These are phyloP conservation scores for Gentiana straminea DNA, from an alignment of 257 asterid genomes.

Conservation along the genomic window DNA sequence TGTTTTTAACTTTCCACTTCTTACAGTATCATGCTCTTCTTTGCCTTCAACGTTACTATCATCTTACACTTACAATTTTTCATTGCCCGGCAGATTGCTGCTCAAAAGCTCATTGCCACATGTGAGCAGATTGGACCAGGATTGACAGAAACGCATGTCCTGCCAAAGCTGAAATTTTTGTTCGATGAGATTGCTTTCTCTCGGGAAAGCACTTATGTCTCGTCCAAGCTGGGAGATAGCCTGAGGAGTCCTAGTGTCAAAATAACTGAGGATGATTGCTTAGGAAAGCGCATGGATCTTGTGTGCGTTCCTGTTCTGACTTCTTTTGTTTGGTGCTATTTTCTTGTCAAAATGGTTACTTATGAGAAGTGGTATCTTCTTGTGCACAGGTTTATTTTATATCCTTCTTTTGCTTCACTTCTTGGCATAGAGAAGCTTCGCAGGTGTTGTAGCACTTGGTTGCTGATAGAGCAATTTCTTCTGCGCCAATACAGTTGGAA, in stretches of 20 bases:
- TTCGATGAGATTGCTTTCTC: constrained; percentile 85
- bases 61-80: constrained; percentile 8
- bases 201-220: constrained; percentile 34
- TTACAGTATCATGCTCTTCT: background rate
- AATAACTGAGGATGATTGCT: constrained; percentile 34
- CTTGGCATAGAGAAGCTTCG: constrained; percentile 98
- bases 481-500: constrained; percentile 80
- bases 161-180: constrained; percentile 73
- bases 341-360: background rate
- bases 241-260: constrained; percentile 26
- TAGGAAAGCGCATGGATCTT: constrained; percentile 63
- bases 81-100: constrained; percentile 51
- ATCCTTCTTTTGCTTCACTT: constrained; percentile 83
- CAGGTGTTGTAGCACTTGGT: constrained; percentile 87
- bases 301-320: constrained; percentile 44
- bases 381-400: constrained; percentile 57
- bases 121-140: constrained; percentile 90
- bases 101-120: constrained; percentile 62
- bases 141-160: constrained; percentile 61
- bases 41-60: constrained; percentile 10
- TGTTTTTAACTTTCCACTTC: no score
- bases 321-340: background rate
- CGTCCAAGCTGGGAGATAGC: constrained; percentile 30
- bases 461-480: constrained; percentile 91
- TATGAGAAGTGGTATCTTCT: constrained; percentile 3